Conservation (phyloP, 306 rosid species). For the Cicer cuneatum region DNA sequence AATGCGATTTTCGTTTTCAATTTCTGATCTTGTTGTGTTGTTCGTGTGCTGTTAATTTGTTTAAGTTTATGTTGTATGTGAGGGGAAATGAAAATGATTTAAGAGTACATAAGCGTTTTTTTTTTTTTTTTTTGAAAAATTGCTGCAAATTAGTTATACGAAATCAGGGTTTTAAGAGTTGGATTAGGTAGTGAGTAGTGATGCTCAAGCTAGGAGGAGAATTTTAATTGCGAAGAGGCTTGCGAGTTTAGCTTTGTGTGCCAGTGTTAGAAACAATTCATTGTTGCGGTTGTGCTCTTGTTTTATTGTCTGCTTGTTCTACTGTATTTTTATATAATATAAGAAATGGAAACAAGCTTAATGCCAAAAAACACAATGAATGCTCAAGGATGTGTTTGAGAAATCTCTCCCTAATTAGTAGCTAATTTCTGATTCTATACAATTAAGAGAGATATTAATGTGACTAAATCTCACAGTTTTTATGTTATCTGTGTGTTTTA, state of each 20-base stretch:
- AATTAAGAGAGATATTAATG: too few relatives aligned
- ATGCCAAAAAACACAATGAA: background rate
- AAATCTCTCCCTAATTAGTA: too few relatives aligned
- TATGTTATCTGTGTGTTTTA: background rate
- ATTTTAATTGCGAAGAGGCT: constrained; percentile 10
- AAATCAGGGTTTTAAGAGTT: constrained; percentile 4
- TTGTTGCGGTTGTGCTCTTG: background rate
- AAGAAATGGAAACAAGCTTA: background rate
- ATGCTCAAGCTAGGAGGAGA: constrained; percentile 10
- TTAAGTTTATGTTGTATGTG: constrained; percentile 18
- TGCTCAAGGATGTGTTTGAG: too few relatives aligned
- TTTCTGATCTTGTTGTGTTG: constrained; percentile 26
- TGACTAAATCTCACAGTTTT: too few relatives aligned
- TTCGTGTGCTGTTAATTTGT: constrained; percentile 30
- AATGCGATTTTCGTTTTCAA: background rate
- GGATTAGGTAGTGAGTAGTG: constrained; percentile 7
- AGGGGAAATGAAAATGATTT: background rate
- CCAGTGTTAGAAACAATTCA: background rate
- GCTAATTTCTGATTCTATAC: too few relatives aligned
- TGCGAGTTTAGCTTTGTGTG: constrained; percentile 35
- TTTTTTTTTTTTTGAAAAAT: background rate
- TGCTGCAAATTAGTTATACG: background rate
- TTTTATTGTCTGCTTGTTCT: background rate
- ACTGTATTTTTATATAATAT: constrained; percentile 4
- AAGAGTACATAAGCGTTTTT: background rate